Conservation (phyloP, 768 basidiomycete genomes). For the Candolleomyces aberdarensis region DNA sequence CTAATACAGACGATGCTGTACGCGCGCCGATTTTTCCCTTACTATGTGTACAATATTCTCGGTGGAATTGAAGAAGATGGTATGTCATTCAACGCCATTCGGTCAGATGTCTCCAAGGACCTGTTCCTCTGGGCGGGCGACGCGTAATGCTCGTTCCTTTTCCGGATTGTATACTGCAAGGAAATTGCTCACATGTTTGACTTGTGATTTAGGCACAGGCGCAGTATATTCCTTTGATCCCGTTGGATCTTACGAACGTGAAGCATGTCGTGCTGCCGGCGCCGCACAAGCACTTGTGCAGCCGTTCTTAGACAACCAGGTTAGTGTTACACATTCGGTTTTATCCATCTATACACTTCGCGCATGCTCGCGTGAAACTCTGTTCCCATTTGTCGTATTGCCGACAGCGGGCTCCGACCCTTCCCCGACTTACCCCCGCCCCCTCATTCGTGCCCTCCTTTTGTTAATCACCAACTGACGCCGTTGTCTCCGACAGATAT, state of each 20-base stretch:
- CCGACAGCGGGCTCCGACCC: conserved; percentile 35
- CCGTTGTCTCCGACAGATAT: conserved; percentile 60
- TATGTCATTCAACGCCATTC: conserved; percentile 36
- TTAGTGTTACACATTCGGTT: conserved; percentile 33
- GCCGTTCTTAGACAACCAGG: conserved; percentile 98
- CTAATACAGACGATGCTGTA: conserved; percentile 99
- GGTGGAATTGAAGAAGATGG: conserved; percentile 97
- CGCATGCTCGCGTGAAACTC: conserved; percentile 14
- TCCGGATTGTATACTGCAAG: conserved; percentile 10
- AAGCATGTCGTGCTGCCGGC: conserved; percentile 94
- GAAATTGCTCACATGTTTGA: conserved; percentile 16
- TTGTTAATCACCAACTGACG: conserved; percentile 17
- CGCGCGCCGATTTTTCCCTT: conserved; percentile 94
- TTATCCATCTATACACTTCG: background rate
- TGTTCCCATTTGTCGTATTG: conserved; percentile 15
- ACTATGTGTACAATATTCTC: conserved; percentile 95
- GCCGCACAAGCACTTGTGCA: conserved; percentile 93
- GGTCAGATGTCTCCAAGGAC: conserved; percentile 10
- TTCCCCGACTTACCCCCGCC: conserved; percentile 45
- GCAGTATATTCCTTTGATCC: conserved; percentile 99
- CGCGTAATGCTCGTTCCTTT: background rate
- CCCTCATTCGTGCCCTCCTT: conserved; percentile 18
- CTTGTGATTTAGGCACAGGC: conserved; percentile 66
- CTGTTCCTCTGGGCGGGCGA: conserved; percentile 9
- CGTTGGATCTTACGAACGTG: conserved; percentile 96